Percentiles rank a stretch among this genome's conserved stretches.
These are phyloP conservation scores for Suillus bovinus DNA, from an alignment of 768 basidiomycete species.

Conservation along the genomic window DNA sequence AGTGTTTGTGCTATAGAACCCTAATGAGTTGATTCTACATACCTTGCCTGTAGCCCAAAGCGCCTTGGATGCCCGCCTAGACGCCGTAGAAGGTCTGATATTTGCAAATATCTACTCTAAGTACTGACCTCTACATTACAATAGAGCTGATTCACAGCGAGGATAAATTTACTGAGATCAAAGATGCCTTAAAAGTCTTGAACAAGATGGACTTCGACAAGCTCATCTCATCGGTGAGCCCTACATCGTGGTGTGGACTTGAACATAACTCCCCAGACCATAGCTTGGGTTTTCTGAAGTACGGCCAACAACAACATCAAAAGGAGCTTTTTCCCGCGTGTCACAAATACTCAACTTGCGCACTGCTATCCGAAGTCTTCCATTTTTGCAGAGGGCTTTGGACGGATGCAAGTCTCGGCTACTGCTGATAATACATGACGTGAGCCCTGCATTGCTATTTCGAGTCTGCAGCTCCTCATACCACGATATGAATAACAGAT, in stretches of 20 bases:
- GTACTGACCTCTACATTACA: constrained; percentile 11
- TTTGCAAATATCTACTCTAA: neutral
- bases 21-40: neutral
- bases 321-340: constrained; percentile 67
- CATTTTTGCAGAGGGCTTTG: constrained; percentile 63
- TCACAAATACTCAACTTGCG: constrained; percentile 80
- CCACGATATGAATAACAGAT: constrained; percentile 44
- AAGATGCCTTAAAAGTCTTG: constrained; percentile 66
- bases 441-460: constrained; percentile 27
- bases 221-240: constrained; percentile 65
- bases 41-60: constrained; percentile 27
- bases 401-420: constrained; percentile 57
- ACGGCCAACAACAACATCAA: constrained; percentile 51
- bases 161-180: constrained; percentile 67
- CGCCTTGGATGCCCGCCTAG: constrained; percentile 78
- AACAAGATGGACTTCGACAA: constrained; percentile 90
- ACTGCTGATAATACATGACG: constrained; percentile 61
- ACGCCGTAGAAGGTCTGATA: constrained; percentile 75
- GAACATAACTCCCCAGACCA: neutral
- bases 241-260: neutral
- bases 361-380: constrained; percentile 66
- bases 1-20: neutral
- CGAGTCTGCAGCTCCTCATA: neutral
- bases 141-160: constrained; percentile 77
- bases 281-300: constrained; percentile 71